Base-by-base conservation (phyloP, 176 grass and related monocot species). In the Zoysia pacifica region DNA sequence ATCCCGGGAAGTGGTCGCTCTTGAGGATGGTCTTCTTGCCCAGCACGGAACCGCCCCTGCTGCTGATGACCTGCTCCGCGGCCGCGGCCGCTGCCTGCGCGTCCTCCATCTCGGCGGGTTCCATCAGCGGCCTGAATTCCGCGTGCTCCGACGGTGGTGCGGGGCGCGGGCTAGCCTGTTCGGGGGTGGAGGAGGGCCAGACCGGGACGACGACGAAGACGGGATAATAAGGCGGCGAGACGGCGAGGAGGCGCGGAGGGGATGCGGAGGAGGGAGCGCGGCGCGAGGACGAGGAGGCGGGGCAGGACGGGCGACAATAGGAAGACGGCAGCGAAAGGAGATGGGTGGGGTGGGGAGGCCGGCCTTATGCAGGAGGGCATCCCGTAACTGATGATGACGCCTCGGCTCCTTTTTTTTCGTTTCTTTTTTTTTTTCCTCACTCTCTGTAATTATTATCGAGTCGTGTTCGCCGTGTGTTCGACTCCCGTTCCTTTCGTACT, bases 11-110 rank as follows among this genome's bases (percentile, higher is more conserved):
- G 85, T 99, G 96, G 71, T 99, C 96, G 81, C 92, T 94, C 88
- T 99, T 99, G 83, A 99, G 88, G 63, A 99, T 93, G 70, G 96
- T 95, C 83, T 99, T 99, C 92, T 99, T 99, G 12, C 96, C 96
- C 4, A 99, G 90, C 83, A 95, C 96, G 43, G 96, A 94, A 61
- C 96, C 96, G 66, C 96, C 96, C 50, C 96, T 86, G 86, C 63
- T 87, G 78, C 90, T 89, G 70, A 99, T 95, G 73, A 95, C 96
- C 67, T 95, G 86, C 84, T 99, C 95, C 8, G 80, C 77, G n/a
- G 83, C 82, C 8, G 82, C 87, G 39, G 62, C 89, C 4, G 74
- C 89, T 4, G 74, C 78, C 61, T 81, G 82, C 87, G 80, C 77
- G 70, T 59, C 87, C 49, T 89, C 82, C 82, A 85, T 89, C 73